phyloP scores from a whole-genome alignment of 2,329 filamentous ascomycete species.

The Aspergillus niger region DNA sequence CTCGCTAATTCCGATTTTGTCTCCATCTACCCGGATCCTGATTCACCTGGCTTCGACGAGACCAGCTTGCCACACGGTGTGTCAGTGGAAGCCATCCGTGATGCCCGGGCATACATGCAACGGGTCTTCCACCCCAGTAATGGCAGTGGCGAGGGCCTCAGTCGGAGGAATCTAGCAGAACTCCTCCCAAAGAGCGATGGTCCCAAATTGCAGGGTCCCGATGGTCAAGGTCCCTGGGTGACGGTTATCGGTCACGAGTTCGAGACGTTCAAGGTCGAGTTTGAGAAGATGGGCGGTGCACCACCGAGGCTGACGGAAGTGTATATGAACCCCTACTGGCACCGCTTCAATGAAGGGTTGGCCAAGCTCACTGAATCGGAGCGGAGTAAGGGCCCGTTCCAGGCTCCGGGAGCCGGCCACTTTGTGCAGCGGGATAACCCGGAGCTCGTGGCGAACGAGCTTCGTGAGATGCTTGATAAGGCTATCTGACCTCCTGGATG shows the following conservation, averaged over 20 bases:
- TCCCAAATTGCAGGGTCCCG: constrained; percentile 44
- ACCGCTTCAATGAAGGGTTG: constrained; percentile 56
- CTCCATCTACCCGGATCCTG: constrained; percentile 58
- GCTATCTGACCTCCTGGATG: background rate
- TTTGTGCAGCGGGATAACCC: constrained; percentile 60
- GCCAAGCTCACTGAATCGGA: constrained; percentile 45
- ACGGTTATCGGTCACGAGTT: constrained; percentile 58
- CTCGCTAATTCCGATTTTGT: constrained; percentile 60
- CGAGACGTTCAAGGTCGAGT: constrained; percentile 54
- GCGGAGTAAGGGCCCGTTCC: constrained; percentile 47
- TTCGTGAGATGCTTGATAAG: constrained; percentile 24
- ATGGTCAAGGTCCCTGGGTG: constrained; percentile 42
- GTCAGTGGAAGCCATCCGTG: constrained; percentile 35
- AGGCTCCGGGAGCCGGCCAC: constrained; percentile 54
- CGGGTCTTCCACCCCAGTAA: constrained; percentile 52
- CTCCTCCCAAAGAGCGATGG: constrained; percentile 49
- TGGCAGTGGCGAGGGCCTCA: constrained; percentile 53
- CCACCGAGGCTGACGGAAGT: constrained; percentile 47
- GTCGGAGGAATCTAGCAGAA: constrained; percentile 47
- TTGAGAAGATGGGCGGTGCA: constrained; percentile 31
- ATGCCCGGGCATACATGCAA: constrained; percentile 36
- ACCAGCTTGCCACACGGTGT: constrained; percentile 45
- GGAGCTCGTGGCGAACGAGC: constrained; percentile 43
- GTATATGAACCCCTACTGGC: constrained; percentile 59
- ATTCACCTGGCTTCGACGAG: constrained; percentile 49